Base-by-base conservation (phyloP, 805 yeast species). In the Saccharomycopsis babjevae region DNA sequence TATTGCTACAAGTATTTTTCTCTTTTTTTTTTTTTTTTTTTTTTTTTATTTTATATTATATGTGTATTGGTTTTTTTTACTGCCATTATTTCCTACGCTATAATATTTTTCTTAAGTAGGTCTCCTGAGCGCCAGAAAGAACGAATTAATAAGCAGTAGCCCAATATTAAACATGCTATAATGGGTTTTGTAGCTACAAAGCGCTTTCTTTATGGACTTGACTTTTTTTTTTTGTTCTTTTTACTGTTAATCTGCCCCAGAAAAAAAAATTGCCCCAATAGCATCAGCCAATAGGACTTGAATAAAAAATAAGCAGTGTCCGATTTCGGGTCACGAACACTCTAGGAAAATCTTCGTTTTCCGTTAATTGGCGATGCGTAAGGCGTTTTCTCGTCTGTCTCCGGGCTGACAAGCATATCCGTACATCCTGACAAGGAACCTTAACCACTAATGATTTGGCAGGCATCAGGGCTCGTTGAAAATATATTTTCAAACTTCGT, bases 241-340 rank as follows among this genome's bases (percentile, higher is more conserved):
- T 8, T 11, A 16, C n/a, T 11, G 40, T 13, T 6, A 40, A 40
- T 42, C 50, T 42, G 50, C 50, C 50, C 50, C 52, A 25, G 32
- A 46, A 25, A 46, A 46, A 46, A 46, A 46, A 46, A 46, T 46
- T 22, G 52, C n/a, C 16, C 13, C 1, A 8, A 25, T 1, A 25
- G 6, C 28, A 46, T 22, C 32, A 46, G 32, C 52, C 52, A 46
- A 46, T 46, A 11, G 28, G 28, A 46, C 15, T 10, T 8, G n/a
- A 46, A 46, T 16, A 46, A 46, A 46, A 46, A 46, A 46, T 46
- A 46, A 46, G 52, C 52, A 46, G 52, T 46, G 52, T 46, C 52
- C 52, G 52, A 46, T 46, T 46, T 46, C 52, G 52, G 52, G 52
- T 22, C 52, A 46, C 25, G 15, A 13, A 34, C 38, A 13, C 38